Evolutionary conservation across 495 filamentous ascomycete species (phyloP).

Genomic region (Elasticomyces elasticus): DNA sequence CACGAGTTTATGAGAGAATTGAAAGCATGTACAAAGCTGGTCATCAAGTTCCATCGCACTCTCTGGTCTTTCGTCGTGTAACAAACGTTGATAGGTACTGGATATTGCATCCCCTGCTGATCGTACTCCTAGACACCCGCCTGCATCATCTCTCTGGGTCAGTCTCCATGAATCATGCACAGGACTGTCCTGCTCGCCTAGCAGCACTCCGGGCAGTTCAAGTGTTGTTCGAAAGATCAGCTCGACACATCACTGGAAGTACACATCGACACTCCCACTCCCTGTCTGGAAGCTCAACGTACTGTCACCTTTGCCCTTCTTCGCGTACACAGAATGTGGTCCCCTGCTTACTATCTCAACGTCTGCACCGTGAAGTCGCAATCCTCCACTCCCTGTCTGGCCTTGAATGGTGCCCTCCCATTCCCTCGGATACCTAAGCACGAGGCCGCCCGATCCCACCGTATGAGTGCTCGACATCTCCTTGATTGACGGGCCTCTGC

Average conservation of each 20-base stretch:
- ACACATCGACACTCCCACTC: neutral
- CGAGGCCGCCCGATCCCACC: neutral
- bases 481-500: neutral
- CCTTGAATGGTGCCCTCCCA: neutral
- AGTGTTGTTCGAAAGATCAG: no score
- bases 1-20: neutral
- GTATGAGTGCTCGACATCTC: neutral
- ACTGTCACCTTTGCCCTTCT: neutral
- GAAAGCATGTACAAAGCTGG: no score
- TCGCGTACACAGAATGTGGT: neutral
- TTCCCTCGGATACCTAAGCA: neutral
- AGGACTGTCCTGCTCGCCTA: no score
- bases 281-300: neutral
- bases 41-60: no score
- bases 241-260: neutral
- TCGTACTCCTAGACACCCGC: no score
- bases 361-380: neutral
- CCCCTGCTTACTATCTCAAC: neutral
- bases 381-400: neutral
- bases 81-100: no score
- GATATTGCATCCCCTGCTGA: no score
- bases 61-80: no score
- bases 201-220: no score
- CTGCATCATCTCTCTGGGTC: no score
- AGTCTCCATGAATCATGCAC: no score